Base-by-base conservation (phyloP, 2,329 filamentous ascomycete species). In the Xylariaceae sp. region DNA sequence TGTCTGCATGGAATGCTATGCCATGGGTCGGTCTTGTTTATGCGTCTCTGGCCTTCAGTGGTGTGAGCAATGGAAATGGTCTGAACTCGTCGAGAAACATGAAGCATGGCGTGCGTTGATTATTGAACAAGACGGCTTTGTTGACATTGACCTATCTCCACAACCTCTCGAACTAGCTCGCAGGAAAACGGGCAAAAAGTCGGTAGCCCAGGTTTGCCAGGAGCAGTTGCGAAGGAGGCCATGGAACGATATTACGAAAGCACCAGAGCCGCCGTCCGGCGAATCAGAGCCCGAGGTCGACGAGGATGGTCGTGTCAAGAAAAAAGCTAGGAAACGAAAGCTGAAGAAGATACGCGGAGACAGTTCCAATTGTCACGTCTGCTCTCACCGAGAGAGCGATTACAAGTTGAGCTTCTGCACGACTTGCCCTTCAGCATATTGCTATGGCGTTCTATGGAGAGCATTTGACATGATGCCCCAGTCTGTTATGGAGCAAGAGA, bases 1-100 rank as follows among this genome's bases (percentile, higher is more conserved):
- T 69, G 80, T 99, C 27, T 99, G 94, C 67, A 91, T 99, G 88
- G 94, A 99, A 63, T 99, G 94, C 68, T 99, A 95, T 67, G 88
- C 85, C n/a, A 95, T 97, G 88, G 94, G 94, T 27, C 84, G 94
- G 50, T 96, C 91, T 45, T 99, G 94, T 68, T 83, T 82, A 2
- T 99, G 94, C 66, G 80, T 95, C 49, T 95, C 91, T 3, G 85
- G 84, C 8, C 80, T 96, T 8, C 84, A 82, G 57, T 99, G 92
- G 91, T 90, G 89, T 49, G 91, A 99, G 68, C 94, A 97, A 68
- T 96, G 91, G 80, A 76, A 81, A 9, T 97, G 91, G 91, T 79
- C 83, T 42, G 84, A 91, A 11, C 76, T 99, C 8, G 77, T 84
- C 0, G 76, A 84, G 49, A 87, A 88, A 56, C 91, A 97, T 68